Evolutionary conservation across 495 filamentous ascomycete genomes (phyloP), one percentile per base, ranked within the genome.

Genomic region (Xylaria nigripes): DNA sequence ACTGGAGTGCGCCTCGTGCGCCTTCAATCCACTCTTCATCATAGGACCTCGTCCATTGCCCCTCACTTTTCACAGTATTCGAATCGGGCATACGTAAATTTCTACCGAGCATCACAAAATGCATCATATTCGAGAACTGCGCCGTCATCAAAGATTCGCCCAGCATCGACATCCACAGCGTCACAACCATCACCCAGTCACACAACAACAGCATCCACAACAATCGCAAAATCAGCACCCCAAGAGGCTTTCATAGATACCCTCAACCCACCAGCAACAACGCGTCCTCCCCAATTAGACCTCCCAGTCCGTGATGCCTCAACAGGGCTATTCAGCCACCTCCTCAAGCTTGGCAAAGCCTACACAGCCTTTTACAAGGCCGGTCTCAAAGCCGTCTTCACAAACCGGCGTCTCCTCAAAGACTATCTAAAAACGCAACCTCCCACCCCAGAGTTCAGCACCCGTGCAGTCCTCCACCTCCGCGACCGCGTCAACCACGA

Each of bases 331-430:
- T 60, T 81, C 59, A 54, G 8, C 1, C 73, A 85, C 70, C 62
- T 73, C 36, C 69, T 77, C 61, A 43, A 55, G 0, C 62, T 73
- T 4, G 85, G 82, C 43, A 80, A 79, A 50, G 73, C 79, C 19
- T 87, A 86, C 68, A 61, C 82, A 6, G 68, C 70, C 27, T 97
- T 97, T 79, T 97, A 95, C 81, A 95, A 94, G 66, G 79, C 81
- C 22, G 92, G 92, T 13, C 66, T 95, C 23, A 79, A 77, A 58
- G 80, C 84, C 50, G 81, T 95, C 50, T 74, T 70, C 53, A 61
- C 59, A 24, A 90, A 89, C 70, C 74, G 78, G 16, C 70, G 72
- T n/a, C 78, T 82, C 44, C 71, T 85, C 51, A 48, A 43, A 18
- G 47, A 54, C 45, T 46, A 61, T 44, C 49, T 54, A n/a, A n/a